Base-by-base conservation (phyloP, 108 stramenopile species). In the Bacterosira constricta region DNA sequence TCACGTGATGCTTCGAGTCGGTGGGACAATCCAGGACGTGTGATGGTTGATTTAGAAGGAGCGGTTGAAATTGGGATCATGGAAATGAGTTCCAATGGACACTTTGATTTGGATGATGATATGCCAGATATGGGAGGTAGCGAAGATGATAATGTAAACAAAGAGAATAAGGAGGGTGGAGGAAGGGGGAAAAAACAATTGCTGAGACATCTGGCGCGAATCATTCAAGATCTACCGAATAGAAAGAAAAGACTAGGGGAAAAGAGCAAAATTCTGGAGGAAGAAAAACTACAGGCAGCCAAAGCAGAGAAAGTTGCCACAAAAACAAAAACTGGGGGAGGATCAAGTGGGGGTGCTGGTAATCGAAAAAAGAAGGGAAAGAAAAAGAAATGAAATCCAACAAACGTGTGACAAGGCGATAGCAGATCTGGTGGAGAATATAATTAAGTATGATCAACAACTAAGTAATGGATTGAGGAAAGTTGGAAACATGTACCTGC, bases 21-120 rank as follows among this genome's bases (percentile, higher is more conserved):
- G 38, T 94, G 93, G 93, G 89, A 90, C 57, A 94, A 94, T 72
- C 89, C 85, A n/a, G 93, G 93, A 6, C 72, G 93, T 4, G 67
- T 82, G 12, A 31, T 82, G 45, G 69, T 82, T 17, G 84, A 85
- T 64, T 34, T 79, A 20, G 71, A 77, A 17, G 62, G 70, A 11
- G 75, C 69, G 7, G 56, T 34, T 26, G 53, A 66, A 25, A 59
- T 35, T 0, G 73, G 72, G 7, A 54, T 64, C 15, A 66, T 75
- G n/a, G 71, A 58, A 18, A 64, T 75, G 62, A 52, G 66, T 6
- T 7, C 52, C 27, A 68, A 79, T 59, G 82, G 68, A 3, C 63
- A 31, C 0, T 83, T 55, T 54, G 77, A 79, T 70, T 42, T 79
- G 46, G 82, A 82, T 36, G 81, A 79, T 36, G 47, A 30, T n/a